phyloP scores from a whole-genome alignment of 1,139 yeast species.

The Zhuliangozyma blackwelliae region DNA sequence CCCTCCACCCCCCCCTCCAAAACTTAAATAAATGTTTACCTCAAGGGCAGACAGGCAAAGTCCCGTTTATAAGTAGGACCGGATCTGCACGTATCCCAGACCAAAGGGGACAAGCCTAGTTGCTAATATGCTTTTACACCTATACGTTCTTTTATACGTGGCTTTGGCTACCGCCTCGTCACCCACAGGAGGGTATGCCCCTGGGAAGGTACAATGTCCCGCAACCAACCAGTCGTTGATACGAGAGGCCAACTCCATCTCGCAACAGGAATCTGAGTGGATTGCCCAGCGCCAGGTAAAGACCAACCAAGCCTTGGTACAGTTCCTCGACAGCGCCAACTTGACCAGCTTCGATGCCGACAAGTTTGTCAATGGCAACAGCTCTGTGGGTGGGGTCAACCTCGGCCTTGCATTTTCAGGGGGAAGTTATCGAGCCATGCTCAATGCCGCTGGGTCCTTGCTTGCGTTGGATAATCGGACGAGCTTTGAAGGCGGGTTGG shows the following conservation, averaged over 20 bases:
- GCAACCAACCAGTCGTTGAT: constrained; percentile 20
- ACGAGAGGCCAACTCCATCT: constrained; percentile 34
- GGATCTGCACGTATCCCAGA: no score
- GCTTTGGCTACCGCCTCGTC: not conserved
- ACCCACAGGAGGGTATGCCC: constrained; percentile 47
- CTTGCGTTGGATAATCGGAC: constrained; percentile 79
- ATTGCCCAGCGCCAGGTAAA: constrained; percentile 45
- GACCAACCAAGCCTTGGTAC: constrained; percentile 50
- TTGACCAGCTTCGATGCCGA: constrained; percentile 55
- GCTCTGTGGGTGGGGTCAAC: constrained; percentile 35
- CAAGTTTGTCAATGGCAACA: constrained; percentile 31
- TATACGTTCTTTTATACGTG: not conserved
- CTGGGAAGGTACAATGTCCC: constrained; percentile 59
- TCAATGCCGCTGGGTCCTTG: constrained; percentile 82
- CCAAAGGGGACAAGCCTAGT: no score
- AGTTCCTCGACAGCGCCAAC: constrained; percentile 55
- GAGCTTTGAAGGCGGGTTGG: constrained; percentile 37
- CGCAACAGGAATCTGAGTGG: constrained; percentile 37
- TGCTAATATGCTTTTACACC: no score
- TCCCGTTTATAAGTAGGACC: no score
- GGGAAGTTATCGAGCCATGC: constrained; percentile 92
- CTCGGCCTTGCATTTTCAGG: constrained; percentile 83
- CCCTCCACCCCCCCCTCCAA: no score
- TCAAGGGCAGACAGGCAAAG: no score
- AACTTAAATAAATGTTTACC: no score